Evolutionary conservation across 148 eudicot species (phyloP), one percentile per base, ranked within the genome.

Genomic region (Vaccinium macrocarpon): DNA sequence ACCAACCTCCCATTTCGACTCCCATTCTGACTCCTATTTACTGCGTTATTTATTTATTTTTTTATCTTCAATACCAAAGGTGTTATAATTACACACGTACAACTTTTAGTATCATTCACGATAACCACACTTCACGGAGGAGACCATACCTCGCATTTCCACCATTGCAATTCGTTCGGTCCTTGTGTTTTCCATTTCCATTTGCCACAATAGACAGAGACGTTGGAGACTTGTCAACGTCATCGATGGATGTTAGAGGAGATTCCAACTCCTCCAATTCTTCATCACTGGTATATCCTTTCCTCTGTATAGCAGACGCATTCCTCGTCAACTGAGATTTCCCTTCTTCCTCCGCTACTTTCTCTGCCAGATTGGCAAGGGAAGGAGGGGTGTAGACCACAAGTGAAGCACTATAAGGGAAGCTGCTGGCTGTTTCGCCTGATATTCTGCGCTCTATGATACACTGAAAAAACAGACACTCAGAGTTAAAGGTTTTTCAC

Each of bases 281-380:
- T 48, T 94, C 98, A 74, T 96, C 98, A 18, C 99, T 94, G 5
- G 98, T 93, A 80, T 94, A 96, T 50, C 98, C 99, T 81, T 94
- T 96, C 84, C 89, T 91, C 87, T 92, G 98, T 50, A 89, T 84
- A 83, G 85, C 79, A n/a, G 96, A 92, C 66, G 90, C 89, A 29
- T 86, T 93, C 82, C 93, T 90, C 42, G 86, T 85, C 51, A 90
- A 57, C 50, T 86, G 91, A 51, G 92, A 80, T 62, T 86, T 92
- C 32, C 86, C 90, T 51, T 87, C 89, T 1, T 89, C 91, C 82
- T 94, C 94, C 3, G 92, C 92, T 23, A 94, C 93, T 88, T 92
- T 93, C 81, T 91, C 93, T 8, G 94, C 88, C 72, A 91, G 90
- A 46, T 90, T 87, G 49, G 81, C 84, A 25, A 92, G 81, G 83